Evolutionary conservation across 129 eudicot genomes (phyloP).

Genomic region (Pulicaria dysenterica): DNA sequence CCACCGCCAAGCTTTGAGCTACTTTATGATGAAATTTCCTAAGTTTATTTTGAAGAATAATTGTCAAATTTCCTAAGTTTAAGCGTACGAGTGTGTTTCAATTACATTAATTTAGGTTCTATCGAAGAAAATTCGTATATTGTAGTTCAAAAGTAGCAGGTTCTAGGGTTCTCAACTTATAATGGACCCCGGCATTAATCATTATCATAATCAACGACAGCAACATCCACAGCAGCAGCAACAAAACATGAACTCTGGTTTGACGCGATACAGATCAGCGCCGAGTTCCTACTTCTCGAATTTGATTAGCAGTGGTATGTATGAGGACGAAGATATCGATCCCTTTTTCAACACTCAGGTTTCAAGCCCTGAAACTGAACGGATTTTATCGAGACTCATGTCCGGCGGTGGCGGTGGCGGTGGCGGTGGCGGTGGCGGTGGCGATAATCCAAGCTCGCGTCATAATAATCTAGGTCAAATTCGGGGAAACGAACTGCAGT

Average conservation of each 20-base stretch:
- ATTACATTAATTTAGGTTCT: not conserved
- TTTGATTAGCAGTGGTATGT: conserved; percentile 38
- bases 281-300: conserved; percentile 72
- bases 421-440: conserved; percentile 14
- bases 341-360: conserved; percentile 43
- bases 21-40: too few relatives aligned
- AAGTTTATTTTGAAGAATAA: too few relatives aligned
- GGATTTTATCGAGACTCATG: conserved; percentile 42
- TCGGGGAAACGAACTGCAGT: conserved; percentile 20
- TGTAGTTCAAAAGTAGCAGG: conserved; percentile 8
- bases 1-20: too few relatives aligned
- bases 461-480: conserved; percentile 21
- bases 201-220: not conserved
- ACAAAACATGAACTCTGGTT: conserved; percentile 55
- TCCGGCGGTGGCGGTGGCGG: conserved; percentile 23
- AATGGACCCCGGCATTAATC: conserved; percentile 35
- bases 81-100: not conserved
- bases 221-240: conserved; percentile 30
- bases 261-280: conserved; percentile 74
- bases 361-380: conserved; percentile 49
- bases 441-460: conserved; percentile 8
- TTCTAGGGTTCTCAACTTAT: not conserved
- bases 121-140: not conserved
- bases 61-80: too few relatives aligned
- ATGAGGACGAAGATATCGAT: conserved; percentile 53